Conservation (phyloP, 2,329 filamentous ascomycete genomes). For the Byssothecium circinans region DNA sequence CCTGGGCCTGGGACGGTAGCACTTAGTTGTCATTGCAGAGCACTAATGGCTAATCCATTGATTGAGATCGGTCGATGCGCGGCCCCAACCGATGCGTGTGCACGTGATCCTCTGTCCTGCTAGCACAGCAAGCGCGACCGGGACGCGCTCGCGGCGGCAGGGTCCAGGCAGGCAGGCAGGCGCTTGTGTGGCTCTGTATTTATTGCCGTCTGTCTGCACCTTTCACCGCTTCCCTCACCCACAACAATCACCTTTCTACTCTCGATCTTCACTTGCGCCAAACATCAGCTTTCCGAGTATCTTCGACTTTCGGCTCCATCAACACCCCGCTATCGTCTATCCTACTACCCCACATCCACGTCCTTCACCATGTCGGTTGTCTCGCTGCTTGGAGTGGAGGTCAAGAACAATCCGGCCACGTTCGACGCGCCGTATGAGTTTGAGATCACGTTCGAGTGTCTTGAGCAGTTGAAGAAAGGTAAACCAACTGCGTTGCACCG, state of each 20-base stretch:
- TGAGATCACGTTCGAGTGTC: conserved; percentile 97
- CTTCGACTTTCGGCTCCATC: background rate
- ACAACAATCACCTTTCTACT: conserved; percentile 1
- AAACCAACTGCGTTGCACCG: conserved; percentile 10
- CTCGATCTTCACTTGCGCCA: background rate
- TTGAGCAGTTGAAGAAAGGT: conserved; percentile 94
- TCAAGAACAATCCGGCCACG: conserved; percentile 94
- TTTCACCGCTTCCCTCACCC: conserved; percentile 6
- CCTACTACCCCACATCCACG: conserved; percentile 7
- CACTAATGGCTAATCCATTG: no score
- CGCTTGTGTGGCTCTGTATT: background rate
- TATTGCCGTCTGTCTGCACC: background rate
- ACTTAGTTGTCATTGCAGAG: no score
- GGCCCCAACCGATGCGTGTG: background rate
- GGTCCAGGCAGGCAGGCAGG: background rate
- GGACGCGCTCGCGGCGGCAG: conserved; percentile 5
- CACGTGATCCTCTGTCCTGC: conserved; percentile 2
- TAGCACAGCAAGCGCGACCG: background rate
- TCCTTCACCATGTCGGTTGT: conserved; percentile 82
- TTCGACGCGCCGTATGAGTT: conserved; percentile 95
- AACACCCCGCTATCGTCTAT: conserved; percentile 4
- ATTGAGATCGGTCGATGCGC: no score
- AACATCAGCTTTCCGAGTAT: background rate
- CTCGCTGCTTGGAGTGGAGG: conserved; percentile 90
- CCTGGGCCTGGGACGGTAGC: no score